Conservation (phyloP, 2,329 filamentous ascomycete species). For the Beauveria brongniartii region DNA sequence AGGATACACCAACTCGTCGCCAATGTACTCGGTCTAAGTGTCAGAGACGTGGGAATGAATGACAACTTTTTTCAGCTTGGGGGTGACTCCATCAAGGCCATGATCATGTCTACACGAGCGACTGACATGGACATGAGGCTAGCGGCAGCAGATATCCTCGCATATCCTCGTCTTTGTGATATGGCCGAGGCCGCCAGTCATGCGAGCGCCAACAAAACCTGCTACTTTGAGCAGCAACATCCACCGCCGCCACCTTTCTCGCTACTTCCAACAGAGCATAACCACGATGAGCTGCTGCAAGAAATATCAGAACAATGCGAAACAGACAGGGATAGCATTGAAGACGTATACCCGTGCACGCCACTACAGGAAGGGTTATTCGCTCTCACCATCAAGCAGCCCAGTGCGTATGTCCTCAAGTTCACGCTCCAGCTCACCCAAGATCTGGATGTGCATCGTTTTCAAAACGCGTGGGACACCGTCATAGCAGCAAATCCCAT, state of each 20-base stretch:
- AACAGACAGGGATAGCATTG: constrained; percentile 16
- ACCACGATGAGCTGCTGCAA: constrained; percentile 13
- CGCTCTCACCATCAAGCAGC: constrained; percentile 23
- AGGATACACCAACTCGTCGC: constrained; percentile 1
- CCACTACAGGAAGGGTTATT: constrained; percentile 29
- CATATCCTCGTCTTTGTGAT: background rate
- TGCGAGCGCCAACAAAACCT: background rate
- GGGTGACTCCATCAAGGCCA: constrained; percentile 37
- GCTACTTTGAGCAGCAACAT: background rate
- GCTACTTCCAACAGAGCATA: background rate
- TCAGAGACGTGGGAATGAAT: constrained; percentile 23
- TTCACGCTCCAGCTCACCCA: constrained; percentile 17
- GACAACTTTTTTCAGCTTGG: constrained; percentile 39
- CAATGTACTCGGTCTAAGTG: background rate
- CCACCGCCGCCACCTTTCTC: background rate
- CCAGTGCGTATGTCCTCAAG: constrained; percentile 25
- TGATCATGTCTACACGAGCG: constrained; percentile 15
- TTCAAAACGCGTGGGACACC: constrained; percentile 22
- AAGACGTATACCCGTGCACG: constrained; percentile 27
- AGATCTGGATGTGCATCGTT: constrained; percentile 15
- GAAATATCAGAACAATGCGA: constrained; percentile 17
- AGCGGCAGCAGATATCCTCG: constrained; percentile 34
- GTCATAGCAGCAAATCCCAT: constrained; percentile 22
- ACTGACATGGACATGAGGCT: background rate
- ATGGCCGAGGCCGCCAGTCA: background rate